phyloP scores from a whole-genome alignment of 176 grass and related monocot species.

The Aegilops speltoides region DNA sequence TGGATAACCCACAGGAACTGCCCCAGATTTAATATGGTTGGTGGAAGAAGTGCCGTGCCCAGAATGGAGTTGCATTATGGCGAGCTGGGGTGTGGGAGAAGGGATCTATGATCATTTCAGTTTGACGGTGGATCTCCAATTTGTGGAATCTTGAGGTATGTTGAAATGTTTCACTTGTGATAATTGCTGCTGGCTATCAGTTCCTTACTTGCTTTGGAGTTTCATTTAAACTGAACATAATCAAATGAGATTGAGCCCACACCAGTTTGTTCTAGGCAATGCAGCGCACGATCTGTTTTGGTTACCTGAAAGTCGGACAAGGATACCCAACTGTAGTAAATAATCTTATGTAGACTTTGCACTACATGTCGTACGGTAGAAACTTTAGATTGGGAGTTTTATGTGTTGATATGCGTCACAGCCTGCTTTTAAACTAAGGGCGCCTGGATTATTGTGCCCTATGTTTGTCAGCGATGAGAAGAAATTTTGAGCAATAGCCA shows the following conservation, averaged over 20 bases:
- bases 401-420: neutral
- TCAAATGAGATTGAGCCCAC: neutral
- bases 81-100: constrained; percentile 5
- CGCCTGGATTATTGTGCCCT: neutral
- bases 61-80: constrained; percentile 28
- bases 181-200: neutral
- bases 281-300: neutral
- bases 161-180: neutral
- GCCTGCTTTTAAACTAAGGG: neutral
- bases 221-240: neutral
- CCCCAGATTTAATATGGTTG: constrained; percentile 38
- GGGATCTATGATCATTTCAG: constrained; percentile 21
- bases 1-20: constrained; percentile 66
- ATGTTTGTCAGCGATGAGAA: neutral
- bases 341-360: neutral
- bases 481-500: neutral
- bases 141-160: constrained; percentile 39
- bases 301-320: neutral
- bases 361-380: neutral
- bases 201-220: neutral
- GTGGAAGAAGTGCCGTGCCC: neutral
- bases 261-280: neutral
- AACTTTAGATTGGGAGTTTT: neutral
- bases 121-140: constrained; percentile 18
- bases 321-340: neutral